Evolutionary conservation across 2,329 filamentous ascomycete species (phyloP).

Genomic region (Colletotrichum nymphaeae): DNA sequence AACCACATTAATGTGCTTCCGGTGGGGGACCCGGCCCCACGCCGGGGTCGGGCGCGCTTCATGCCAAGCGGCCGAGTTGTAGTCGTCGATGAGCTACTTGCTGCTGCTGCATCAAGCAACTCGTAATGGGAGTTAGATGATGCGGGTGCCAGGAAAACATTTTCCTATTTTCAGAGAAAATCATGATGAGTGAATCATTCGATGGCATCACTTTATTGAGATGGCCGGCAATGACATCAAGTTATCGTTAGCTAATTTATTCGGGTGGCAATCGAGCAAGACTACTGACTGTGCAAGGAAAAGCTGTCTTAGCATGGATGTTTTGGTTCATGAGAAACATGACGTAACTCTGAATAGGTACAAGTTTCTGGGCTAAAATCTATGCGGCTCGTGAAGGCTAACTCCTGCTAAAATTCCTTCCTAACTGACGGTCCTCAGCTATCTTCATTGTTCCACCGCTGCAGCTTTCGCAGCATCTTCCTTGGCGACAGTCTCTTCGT

Average conservation of each 20-base stretch:
- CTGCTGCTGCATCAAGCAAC: background rate
- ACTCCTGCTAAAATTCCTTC: background rate
- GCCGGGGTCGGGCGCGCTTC: background rate
- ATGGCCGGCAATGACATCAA: too few relatives aligned
- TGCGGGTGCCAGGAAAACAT: background rate
- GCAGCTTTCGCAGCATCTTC: background rate
- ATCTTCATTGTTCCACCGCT: background rate
- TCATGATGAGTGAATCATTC: too few relatives aligned
- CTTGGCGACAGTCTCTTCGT: constrained; percentile 11
- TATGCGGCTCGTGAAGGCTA: too few relatives aligned
- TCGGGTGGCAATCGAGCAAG: too few relatives aligned
- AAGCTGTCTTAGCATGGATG: too few relatives aligned
- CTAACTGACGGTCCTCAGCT: background rate
- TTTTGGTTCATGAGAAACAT: too few relatives aligned
- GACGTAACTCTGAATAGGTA: too few relatives aligned
- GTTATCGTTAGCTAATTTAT: too few relatives aligned
- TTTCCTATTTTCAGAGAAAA: too few relatives aligned
- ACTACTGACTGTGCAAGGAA: too few relatives aligned
- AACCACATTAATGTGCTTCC: background rate
- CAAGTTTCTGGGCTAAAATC: too few relatives aligned
- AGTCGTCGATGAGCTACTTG: background rate
- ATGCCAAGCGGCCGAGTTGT: background rate
- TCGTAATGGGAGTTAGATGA: background rate
- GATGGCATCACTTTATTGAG: too few relatives aligned
- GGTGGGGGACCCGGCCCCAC: constrained; percentile 5